A percentile compares a stretch with the other conserved stretches of the same genome.
Conservation (phyloP, 495 filamentous ascomycete species). For the Penicillium chermesinum region DNA sequence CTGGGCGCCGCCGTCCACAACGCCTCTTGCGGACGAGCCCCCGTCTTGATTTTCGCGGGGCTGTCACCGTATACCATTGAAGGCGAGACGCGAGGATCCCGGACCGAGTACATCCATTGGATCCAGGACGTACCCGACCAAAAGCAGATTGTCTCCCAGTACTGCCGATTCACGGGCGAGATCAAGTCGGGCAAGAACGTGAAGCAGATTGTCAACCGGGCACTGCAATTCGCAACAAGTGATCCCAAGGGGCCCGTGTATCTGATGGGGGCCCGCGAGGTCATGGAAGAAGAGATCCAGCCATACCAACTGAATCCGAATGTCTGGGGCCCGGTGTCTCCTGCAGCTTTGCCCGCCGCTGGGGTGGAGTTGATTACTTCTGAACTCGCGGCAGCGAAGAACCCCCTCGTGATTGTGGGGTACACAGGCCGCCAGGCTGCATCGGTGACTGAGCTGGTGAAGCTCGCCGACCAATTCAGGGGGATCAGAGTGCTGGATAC, state of each 20-base stretch:
- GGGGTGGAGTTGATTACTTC: constrained; percentile 65
- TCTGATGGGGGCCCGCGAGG: constrained; percentile 74
- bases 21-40: constrained; percentile 76
- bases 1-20: constrained; percentile 91
- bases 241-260: constrained; percentile 86
- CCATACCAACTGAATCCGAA: constrained; percentile 71
- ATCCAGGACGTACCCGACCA: constrained; percentile 96
- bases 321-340: constrained; percentile 70
- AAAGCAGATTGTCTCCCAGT: constrained; percentile 84
- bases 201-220: constrained; percentile 92
- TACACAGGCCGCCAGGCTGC: constrained; percentile 73
- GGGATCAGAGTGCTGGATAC: constrained; percentile 84
- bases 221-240: constrained; percentile 77
- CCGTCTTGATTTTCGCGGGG: constrained; percentile 87
- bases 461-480: constrained; percentile 69
- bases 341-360: constrained; percentile 63
- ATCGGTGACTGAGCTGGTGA: constrained; percentile 67
- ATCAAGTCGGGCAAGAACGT: constrained; percentile 90
- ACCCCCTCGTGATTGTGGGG: constrained; percentile 76
- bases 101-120: constrained; percentile 97
- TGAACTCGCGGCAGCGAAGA: constrained; percentile 65
- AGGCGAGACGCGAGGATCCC: constrained; percentile 79
- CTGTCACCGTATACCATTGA: constrained; percentile 86
- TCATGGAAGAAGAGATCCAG: constrained; percentile 87
- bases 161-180: constrained; percentile 88